These are phyloP conservation scores for Colletotrichum paranaense DNA, from an alignment of 2,329 filamentous ascomycete genomes.

Conservation along the genomic window DNA sequence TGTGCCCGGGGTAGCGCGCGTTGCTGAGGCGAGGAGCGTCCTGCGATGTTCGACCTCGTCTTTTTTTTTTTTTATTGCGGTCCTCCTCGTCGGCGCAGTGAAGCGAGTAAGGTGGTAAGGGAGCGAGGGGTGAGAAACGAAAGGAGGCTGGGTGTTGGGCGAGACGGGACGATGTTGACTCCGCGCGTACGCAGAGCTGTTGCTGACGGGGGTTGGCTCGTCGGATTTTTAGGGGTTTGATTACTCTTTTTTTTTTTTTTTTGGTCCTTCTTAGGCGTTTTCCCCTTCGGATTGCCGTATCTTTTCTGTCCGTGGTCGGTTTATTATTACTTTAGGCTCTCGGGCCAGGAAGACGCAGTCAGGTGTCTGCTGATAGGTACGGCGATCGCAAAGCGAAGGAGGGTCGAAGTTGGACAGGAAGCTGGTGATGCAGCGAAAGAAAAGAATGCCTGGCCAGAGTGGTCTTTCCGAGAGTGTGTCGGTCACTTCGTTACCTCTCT, in stretches of 20 bases:
- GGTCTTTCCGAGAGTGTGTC: constrained; percentile 4
- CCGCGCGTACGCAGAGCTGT: constrained; percentile 28
- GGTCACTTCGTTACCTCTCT: constrained; percentile 25
- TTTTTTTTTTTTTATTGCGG: constrained; percentile 48
- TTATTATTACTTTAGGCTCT: constrained; percentile 27
- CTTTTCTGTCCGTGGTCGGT: constrained; percentile 18
- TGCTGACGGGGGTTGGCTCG: constrained; percentile 34
- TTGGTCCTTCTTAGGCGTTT: neutral
- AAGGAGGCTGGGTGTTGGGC: constrained; percentile 31
- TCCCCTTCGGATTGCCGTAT: constrained; percentile 6
- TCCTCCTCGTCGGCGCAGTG: constrained; percentile 33
- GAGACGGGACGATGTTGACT: constrained; percentile 30
- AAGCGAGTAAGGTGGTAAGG: constrained; percentile 32
- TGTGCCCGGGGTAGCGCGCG: constrained; percentile 41
- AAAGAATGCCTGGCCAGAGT: neutral
- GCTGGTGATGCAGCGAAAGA: neutral
- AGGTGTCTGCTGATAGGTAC: constrained; percentile 3
- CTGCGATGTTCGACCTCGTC: constrained; percentile 49
- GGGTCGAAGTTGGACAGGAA: constrained; percentile 2
- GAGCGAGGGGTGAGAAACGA: constrained; percentile 29
- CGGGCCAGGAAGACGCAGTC: constrained; percentile 1
- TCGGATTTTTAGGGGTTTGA: constrained; percentile 24
- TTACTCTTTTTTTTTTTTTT: constrained; percentile 7
- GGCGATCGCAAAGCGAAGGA: neutral
- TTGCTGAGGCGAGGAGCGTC: constrained; percentile 40